Conservation (phyloP, 768 basidiomycete species). For the Kockovaella imperatae region DNA sequence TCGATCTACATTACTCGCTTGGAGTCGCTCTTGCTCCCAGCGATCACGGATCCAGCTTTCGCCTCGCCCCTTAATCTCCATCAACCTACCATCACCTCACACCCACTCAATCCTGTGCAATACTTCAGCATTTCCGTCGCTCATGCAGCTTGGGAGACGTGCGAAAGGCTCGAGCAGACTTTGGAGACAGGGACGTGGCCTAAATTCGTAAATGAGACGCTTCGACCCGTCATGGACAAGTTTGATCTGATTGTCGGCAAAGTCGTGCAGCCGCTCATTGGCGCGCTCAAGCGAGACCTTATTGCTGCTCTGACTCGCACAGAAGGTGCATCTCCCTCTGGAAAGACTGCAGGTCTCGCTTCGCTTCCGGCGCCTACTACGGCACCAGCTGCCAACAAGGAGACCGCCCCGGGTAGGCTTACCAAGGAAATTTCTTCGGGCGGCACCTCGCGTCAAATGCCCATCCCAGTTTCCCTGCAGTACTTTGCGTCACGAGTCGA, state of each 20-base stretch:
- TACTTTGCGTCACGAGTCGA: conserved; percentile 41
- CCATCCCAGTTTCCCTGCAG: conserved; percentile 38
- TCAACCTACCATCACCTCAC: conserved; percentile 25
- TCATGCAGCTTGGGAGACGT: conserved; percentile 45
- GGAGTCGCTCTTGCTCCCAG: conserved; percentile 72
- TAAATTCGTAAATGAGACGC: conserved; percentile 37
- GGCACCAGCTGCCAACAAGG: conserved; percentile 14
- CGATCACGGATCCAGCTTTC: conserved; percentile 71
- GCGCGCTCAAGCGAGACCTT: conserved; percentile 36
- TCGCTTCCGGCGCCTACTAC: conserved; percentile 22
- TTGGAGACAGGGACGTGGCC: conserved; percentile 40
- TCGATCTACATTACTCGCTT: conserved; percentile 48
- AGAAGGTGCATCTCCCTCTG: conserved; percentile 33
- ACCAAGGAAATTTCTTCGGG: conserved; percentile 28
- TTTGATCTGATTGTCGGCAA: conserved; percentile 42
- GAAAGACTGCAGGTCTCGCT: conserved; percentile 29
- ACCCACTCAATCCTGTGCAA: conserved; percentile 39
- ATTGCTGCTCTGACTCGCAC: conserved; percentile 19
- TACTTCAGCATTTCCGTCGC: conserved; percentile 38
- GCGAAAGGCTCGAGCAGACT: conserved; percentile 42
- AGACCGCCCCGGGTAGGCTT: conserved; percentile 19
- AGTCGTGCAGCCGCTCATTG: conserved; percentile 40
- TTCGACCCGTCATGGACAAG: conserved; percentile 45
- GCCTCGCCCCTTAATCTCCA: conserved; percentile 68
- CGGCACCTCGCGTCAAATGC: conserved; percentile 21